Conservation (phyloP, 768 basidiomycete species). For the Lentinula aciculospora region DNA sequence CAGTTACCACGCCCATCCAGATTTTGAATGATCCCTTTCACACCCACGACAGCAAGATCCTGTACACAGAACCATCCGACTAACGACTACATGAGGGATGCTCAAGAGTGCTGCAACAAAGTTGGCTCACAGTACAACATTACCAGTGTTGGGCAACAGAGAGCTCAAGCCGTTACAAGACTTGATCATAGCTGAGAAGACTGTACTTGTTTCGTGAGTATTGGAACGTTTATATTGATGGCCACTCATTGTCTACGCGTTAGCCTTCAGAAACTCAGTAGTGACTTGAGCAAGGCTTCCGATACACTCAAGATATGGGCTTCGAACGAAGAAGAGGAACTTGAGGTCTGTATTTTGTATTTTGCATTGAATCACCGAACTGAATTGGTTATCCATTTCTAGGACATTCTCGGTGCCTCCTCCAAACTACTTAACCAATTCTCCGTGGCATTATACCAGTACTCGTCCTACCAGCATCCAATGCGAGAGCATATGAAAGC, state of each 20-base stretch:
- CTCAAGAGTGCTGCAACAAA: slow-evolving; percentile 74
- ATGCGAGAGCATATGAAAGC: slow-evolving; percentile 76
- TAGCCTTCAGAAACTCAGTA: slow-evolving; percentile 62
- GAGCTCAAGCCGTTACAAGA: slow-evolving; percentile 82
- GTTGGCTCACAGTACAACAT: slow-evolving; percentile 84
- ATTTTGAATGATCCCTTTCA: not conserved
- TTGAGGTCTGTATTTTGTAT: slow-evolving; percentile 41
- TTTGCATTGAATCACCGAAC: not conserved
- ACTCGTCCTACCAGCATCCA: slow-evolving; percentile 61
- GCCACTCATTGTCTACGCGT: not conserved
- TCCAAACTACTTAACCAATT: slow-evolving; percentile 63
- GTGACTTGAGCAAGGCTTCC: slow-evolving; percentile 61
- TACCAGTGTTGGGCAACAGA: slow-evolving; percentile 68
- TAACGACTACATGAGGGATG: slow-evolving; percentile 33
- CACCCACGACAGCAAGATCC: not conserved
- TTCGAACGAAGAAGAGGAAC: slow-evolving; percentile 74
- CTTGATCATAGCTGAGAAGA: slow-evolving; percentile 85
- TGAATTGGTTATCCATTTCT: slow-evolving; percentile 4
- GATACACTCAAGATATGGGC: slow-evolving; percentile 75
- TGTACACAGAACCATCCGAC: not conserved
- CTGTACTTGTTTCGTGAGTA: slow-evolving; percentile 66
- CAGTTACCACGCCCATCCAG: not conserved
- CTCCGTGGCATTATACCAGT: slow-evolving; percentile 59
- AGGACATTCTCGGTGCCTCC: slow-evolving; percentile 79
- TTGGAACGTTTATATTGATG: not conserved